Evolutionary conservation across 345 rosid genomes (phyloP), one percentile per base, ranked within the genome.

Genomic region (Psidium guajava): DNA sequence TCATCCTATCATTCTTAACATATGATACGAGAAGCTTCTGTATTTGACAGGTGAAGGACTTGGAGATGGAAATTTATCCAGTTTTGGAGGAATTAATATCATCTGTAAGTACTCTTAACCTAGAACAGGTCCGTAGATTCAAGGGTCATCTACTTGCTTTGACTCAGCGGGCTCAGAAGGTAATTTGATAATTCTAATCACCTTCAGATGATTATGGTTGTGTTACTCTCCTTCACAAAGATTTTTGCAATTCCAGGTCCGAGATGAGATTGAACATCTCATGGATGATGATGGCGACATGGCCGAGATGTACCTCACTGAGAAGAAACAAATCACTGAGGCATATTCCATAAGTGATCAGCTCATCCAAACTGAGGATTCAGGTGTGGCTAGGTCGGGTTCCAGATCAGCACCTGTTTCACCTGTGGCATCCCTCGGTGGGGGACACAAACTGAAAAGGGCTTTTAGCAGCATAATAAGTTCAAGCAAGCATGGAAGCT

Each of bases 281-380:
- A 95, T 95, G 98, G 98, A 97, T 86, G 99, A 97, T 90, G 99
- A 97, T 84, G 97, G 94, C 69, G 99, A 97, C 88, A 97, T 97
- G 99, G 99, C 98, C 87, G 98, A 94, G 92, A 95, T 97, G 99
- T 92, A 97, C 88, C 94, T 97, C 69, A 95, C 99, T 0, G 98
- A 97, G 91, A 97, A 97, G 89, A 97, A 93, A 88, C 92, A 88
- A 88, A 93, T 92, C 88, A 87, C 84, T 42, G 98, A 97, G 88
- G 94, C 92, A 90, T 91, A 90, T 90, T 91, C 91, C 55, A 85
- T 90, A 36, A 89, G 82, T 54, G 96, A 93, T 49, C 61, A 89
- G 82, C 53, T 89, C 83, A 84, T 87, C 87, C 92, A 90, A 82
- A 87, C 86, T 36, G 89, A 91, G 49, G 85, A 84, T 50, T 89